Evolutionary conservation across 495 filamentous ascomycete genomes (phyloP).

Genomic region (Penicillium canescens): DNA sequence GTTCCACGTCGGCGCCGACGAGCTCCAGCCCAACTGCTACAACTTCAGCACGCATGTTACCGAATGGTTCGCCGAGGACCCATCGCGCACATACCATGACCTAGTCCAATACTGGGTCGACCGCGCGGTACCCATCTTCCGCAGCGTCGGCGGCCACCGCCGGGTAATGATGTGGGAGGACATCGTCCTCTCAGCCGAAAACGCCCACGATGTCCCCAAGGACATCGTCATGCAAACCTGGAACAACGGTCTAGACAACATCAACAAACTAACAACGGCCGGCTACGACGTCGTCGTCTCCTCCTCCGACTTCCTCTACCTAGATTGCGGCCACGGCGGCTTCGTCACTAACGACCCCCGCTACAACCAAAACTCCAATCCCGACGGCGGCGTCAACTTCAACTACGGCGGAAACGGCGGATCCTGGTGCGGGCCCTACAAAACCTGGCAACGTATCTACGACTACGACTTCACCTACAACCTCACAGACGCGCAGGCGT

Average conservation of each 20-base stretch:
- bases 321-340: conserved; percentile 57
- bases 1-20: conserved; percentile 58
- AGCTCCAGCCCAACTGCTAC: conserved; percentile 54
- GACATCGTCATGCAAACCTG: conserved; percentile 56
- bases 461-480: conserved; percentile 57
- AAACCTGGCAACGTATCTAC: conserved; percentile 63
- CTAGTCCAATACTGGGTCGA: conserved; percentile 57
- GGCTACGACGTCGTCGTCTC: conserved; percentile 59
- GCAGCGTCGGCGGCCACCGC: conserved; percentile 33
- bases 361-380: conserved; percentile 53
- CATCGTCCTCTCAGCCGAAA: conserved; percentile 40
- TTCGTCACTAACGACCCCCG: conserved; percentile 55
- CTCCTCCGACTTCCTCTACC: conserved; percentile 54
- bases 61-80: conserved; percentile 50
- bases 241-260: conserved; percentile 54
- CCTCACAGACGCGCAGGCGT: conserved; percentile 43
- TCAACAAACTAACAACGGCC: conserved; percentile 48
- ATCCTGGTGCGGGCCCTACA: conserved; percentile 61
- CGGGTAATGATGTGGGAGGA: conserved; percentile 61
- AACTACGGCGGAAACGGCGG: conserved; percentile 55
- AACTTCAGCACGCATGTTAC: conserved; percentile 50
- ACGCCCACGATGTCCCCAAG: conserved; percentile 46
- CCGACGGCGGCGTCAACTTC: conserved; percentile 45
- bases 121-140: conserved; percentile 54
- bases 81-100: conserved; percentile 52